These are phyloP conservation scores for Metarhizium sp. DNA, from an alignment of 2,329 filamentous ascomycete genomes.

Conservation along the genomic window DNA sequence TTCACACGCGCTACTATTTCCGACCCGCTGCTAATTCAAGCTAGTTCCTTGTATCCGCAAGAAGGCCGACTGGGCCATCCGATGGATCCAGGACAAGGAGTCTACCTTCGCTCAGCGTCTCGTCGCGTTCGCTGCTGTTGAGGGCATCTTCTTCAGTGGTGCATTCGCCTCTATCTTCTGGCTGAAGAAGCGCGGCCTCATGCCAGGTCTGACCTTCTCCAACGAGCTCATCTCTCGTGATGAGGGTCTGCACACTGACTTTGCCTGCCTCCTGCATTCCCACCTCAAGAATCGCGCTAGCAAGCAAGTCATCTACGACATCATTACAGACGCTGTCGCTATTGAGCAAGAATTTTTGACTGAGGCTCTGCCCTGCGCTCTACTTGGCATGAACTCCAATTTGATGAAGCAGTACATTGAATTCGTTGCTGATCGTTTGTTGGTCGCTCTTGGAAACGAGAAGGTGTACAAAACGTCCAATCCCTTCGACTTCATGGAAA, in stretches of 20 bases:
- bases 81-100: conserved; percentile 88
- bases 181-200: conserved; percentile 99
- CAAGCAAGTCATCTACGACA: conserved; percentile 70
- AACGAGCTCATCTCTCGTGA: conserved; percentile 99
- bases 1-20: conserved; percentile 8
- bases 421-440: conserved; percentile 93
- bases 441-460: conserved; percentile 85
- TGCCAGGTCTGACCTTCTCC: conserved; percentile 97
- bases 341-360: conserved; percentile 99
- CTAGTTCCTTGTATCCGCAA: conserved; percentile 89
- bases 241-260: conserved; percentile 98
- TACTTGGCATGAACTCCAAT: conserved; percentile 94
- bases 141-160: conserved; percentile 99
- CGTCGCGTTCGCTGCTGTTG: conserved; percentile 92
- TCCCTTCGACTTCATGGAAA: conserved; percentile 99
- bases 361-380: conserved; percentile 82
- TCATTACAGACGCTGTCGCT: conserved; percentile 86
- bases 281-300: conserved; percentile 86
- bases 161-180: conserved; percentile 99
- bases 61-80: conserved; percentile 96
- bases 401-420: conserved; percentile 99
- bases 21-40: conserved; percentile 6
- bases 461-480: conserved; percentile 91
- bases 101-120: conserved; percentile 94
- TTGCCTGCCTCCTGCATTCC: conserved; percentile 95